These are phyloP conservation scores for Wickerhamomyces canadensis DNA, from an alignment of 805 yeast genomes.

Conservation along the genomic window DNA sequence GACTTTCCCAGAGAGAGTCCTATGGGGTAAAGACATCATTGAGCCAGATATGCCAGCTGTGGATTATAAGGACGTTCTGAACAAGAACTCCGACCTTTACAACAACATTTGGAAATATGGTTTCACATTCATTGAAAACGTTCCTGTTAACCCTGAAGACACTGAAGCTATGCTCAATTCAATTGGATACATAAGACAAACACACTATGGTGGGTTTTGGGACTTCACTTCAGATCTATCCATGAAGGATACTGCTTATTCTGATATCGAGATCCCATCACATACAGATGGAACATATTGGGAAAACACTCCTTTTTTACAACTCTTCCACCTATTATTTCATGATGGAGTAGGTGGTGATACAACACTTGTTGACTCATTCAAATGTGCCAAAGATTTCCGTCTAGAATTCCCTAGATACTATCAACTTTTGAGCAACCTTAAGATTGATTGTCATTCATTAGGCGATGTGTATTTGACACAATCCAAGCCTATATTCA, in stretches of 20 bases:
- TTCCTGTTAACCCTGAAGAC: constrained; percentile 53
- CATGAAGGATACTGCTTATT: constrained; percentile 67
- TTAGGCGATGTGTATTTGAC: constrained; percentile 69
- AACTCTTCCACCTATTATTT: constrained; percentile 56
- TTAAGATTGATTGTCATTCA: constrained; percentile 64
- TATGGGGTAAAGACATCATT: constrained; percentile 40
- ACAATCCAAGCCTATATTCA: constrained; percentile 58
- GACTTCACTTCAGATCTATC: constrained; percentile 67
- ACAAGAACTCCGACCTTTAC: constrained; percentile 18
- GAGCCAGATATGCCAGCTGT: constrained; percentile 26
- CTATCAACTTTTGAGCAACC: constrained; percentile 41
- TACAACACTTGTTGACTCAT: constrained; percentile 63
- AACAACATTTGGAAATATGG: constrained; percentile 36
- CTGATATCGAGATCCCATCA: constrained; percentile 55
- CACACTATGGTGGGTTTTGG: constrained; percentile 81
- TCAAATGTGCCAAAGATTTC: constrained; percentile 50
- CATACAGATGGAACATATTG: constrained; percentile 77
- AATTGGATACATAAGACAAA: constrained; percentile 55
- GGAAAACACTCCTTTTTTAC: constrained; percentile 69
- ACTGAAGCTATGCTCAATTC: constrained; percentile 53
- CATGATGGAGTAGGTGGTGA: constrained; percentile 68
- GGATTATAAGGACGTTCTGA: constrained; percentile 43
- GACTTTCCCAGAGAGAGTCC: constrained; percentile 34
- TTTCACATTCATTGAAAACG: constrained; percentile 54
- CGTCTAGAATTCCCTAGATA: constrained; percentile 42